phyloP scores from a whole-genome alignment of 2,329 filamentous ascomycete species.

The Nigrospora osmanthi region DNA sequence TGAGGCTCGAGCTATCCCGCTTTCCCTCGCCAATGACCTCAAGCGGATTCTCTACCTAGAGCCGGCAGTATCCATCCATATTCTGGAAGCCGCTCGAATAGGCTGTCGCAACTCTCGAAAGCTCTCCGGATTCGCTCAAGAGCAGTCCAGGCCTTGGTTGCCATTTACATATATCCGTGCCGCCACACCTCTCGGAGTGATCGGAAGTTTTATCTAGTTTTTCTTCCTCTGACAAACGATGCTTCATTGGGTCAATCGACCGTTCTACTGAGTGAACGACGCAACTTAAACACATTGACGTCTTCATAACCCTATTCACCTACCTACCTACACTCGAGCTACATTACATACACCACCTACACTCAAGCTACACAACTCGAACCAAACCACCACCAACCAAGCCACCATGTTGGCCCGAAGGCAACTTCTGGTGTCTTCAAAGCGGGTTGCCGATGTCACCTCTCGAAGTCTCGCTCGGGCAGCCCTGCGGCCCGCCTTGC shows the following conservation, averaged over 20 bases:
- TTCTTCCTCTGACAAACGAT: background rate
- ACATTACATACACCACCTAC: too few relatives aligned
- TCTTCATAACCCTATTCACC: too few relatives aligned
- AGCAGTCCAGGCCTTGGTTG: too few relatives aligned
- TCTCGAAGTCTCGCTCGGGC: constrained; percentile 12
- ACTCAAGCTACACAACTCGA: too few relatives aligned
- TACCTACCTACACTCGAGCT: too few relatives aligned
- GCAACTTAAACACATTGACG: too few relatives aligned
- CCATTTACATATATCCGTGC: too few relatives aligned
- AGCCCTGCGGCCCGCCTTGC: too few relatives aligned
- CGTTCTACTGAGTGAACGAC: too few relatives aligned
- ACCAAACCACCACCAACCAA: too few relatives aligned
- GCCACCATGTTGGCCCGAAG: constrained; percentile 29
- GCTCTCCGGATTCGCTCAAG: background rate
- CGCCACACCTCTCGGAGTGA: background rate
- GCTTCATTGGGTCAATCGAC: too few relatives aligned
- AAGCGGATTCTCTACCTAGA: background rate
- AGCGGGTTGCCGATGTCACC: constrained; percentile 21
- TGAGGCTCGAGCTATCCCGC: background rate
- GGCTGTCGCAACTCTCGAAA: background rate
- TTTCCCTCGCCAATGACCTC: constrained; percentile 7
- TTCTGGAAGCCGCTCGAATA: constrained; percentile 7
- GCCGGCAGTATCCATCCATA: background rate
- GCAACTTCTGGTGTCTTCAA: constrained; percentile 25
- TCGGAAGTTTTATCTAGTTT: background rate